Evolutionary conservation across 805 yeast species (phyloP), one percentile per base, ranked within the genome.

Genomic region (Priceomyces haplophilus): DNA sequence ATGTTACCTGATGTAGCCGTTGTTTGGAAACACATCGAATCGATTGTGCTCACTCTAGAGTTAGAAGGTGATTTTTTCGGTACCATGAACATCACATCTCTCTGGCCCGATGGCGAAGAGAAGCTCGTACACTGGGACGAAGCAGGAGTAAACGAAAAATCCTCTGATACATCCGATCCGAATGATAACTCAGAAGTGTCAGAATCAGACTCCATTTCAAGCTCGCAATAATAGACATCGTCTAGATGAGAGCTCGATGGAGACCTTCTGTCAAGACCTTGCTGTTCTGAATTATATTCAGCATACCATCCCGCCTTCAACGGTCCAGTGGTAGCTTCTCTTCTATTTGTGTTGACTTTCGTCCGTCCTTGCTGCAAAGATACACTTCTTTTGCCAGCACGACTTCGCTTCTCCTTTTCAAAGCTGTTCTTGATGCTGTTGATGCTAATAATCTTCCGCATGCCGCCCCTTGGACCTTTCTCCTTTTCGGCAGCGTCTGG

Each of bases 31-130:
- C 25, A 34, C 8, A 12, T 19, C 19, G 38, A 6, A 15, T 21
- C 18, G 7, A 35, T 30, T 5, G 19, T 37, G 20, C 38, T 13
- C 4, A 37, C 23, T 11, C 29, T 41, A 3, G 47, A 42, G 34
- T 40, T 37, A n/a, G 49, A 32, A 6, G 43, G 37, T n/a, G 46
- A 33, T 16, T 40, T 40, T 18, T 19, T 36, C 15, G 48, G 41
- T 11, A 46, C 34, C 7, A 39, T 21, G 35, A 32, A 21, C 11
- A 31, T 31, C 12, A 25, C 15, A 36, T 36, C 39, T 11, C 39
- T 21, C 6, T 24, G 29, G 8, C 13, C 13, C 6, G 38, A 25
- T 15, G 38, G 38, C 15, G 43, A 40, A 13, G 39, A 36, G 10
- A 25, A 23, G 16, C 39, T 36, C 11, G 39, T 36, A 36, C 19